A percentile compares a stretch with the other conserved stretches of the same genome.
Conservation (phyloP, 352 stramenopile species). For the Phytopythium ostracodes region DNA sequence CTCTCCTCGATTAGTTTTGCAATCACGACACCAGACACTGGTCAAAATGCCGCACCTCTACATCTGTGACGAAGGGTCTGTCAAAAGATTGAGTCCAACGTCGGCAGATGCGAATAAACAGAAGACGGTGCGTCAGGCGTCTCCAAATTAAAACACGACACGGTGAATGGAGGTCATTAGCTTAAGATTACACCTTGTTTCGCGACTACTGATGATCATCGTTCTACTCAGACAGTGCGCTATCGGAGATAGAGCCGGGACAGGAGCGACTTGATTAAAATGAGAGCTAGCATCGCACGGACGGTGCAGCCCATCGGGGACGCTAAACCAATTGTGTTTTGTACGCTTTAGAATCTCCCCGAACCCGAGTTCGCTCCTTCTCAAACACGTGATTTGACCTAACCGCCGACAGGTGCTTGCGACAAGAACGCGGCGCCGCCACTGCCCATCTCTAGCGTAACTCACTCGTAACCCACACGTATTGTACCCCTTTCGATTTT, state of each 20-base stretch:
- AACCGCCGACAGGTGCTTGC: not conserved
- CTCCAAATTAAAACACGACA: too few relatives aligned
- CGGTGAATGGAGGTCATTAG: too few relatives aligned
- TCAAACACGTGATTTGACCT: not conserved
- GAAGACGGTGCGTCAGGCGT: too few relatives aligned
- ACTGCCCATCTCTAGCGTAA: not conserved
- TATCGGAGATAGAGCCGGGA: not conserved
- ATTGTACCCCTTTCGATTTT: not conserved
- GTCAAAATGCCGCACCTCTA: too few relatives aligned
- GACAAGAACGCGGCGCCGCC: not conserved
- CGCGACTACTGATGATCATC: not conserved
- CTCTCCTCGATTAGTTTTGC: too few relatives aligned
- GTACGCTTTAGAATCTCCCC: not conserved
- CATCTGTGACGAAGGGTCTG: too few relatives aligned
- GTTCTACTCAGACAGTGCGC: not conserved
- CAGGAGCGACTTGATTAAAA: not conserved
- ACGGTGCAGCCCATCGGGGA: not conserved
- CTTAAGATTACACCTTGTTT: not conserved
- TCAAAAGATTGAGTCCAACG: too few relatives aligned
- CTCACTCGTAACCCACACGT: not conserved
- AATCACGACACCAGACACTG: too few relatives aligned
- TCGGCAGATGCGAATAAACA: too few relatives aligned
- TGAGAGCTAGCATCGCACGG: not conserved
- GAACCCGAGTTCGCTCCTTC: not conserved
- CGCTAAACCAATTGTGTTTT: not conserved